A percentile compares a stretch with the other conserved stretches of the same genome.
Conservation (phyloP, 257 asterid genomes). For the Jaltomata sinuosa region DNA sequence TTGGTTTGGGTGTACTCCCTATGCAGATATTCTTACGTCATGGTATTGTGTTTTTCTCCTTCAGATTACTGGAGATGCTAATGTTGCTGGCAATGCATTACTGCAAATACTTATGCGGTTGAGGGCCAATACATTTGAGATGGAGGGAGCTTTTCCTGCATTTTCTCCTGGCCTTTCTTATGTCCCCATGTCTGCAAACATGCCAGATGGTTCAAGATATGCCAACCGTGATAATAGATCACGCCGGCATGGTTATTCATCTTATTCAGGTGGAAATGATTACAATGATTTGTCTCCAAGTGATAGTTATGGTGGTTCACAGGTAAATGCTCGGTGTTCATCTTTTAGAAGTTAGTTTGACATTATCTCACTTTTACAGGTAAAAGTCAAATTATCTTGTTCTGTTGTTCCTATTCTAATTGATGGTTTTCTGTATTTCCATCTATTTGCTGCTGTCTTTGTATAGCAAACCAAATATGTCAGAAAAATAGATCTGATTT, state of each 20-base stretch:
- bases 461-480: neutral
- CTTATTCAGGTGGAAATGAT: constrained; percentile 39
- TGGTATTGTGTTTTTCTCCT: neutral
- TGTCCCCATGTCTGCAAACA: constrained; percentile 23
- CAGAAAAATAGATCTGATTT: neutral
- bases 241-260: constrained; percentile 38
- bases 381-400: neutral
- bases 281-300: constrained; percentile 25
- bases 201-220: constrained; percentile 36
- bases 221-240: constrained; percentile 38
- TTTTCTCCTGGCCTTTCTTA: constrained; percentile 25
- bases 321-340: constrained; percentile 31
- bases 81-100: constrained; percentile 58
- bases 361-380: neutral
- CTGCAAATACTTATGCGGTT: constrained; percentile 60
- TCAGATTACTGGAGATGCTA: constrained; percentile 71
- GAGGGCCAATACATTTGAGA: constrained; percentile 60
- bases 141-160: constrained; percentile 40
- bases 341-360: neutral
- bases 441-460: neutral
- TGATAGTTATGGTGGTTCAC: constrained; percentile 42
- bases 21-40: neutral
- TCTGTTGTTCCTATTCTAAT: neutral
- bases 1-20: neutral
- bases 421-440: neutral